Conservation (phyloP, 225 moss, liverwort and hornwort species). For the Physcomitrellopsis africana region DNA sequence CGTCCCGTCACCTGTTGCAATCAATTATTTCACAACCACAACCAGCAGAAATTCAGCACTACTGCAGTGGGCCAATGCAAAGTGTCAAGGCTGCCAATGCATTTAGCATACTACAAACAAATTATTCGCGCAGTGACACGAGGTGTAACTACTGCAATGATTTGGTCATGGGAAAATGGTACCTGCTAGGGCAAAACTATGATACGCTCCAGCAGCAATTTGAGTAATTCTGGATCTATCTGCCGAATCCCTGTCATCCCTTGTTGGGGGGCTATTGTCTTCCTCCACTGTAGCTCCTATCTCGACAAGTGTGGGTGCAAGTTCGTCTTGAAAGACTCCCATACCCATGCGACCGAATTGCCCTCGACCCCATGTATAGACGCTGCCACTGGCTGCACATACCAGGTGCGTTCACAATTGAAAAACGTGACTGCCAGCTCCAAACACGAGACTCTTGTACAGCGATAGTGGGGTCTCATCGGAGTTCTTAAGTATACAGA, state of each 20-base stretch:
- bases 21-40: slow-evolving; percentile 12
- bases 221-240: slow-evolving; percentile 20
- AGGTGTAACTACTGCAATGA: too few species aligned
- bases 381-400: slow-evolving; percentile 41
- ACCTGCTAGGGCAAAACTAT: slow-evolving; percentile 46
- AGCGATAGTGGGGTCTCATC: too few species aligned
- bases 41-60: slow-evolving; percentile 6
- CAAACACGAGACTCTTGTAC: too few species aligned
- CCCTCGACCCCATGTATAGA: slow-evolving; percentile 46
- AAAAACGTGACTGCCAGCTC: neutral
- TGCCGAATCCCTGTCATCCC: slow-evolving; percentile 18
- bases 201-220: slow-evolving; percentile 41
- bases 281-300: slow-evolving; percentile 1
- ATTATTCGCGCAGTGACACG: too few species aligned
- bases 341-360: slow-evolving; percentile 40
- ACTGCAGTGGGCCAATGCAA: neutral
- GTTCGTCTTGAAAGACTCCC: slow-evolving; percentile 39
- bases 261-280: neutral
- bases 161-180: too few species aligned
- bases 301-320: slow-evolving; percentile 32
- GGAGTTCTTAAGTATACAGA: too few species aligned
- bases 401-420: neutral
- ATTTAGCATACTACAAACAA: too few species aligned
- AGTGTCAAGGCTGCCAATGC: too few species aligned
- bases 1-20: slow-evolving; percentile 61